These are phyloP conservation scores for Aspergillus felis DNA, from an alignment of 2,329 filamentous ascomycete genomes.

Conservation along the genomic window DNA sequence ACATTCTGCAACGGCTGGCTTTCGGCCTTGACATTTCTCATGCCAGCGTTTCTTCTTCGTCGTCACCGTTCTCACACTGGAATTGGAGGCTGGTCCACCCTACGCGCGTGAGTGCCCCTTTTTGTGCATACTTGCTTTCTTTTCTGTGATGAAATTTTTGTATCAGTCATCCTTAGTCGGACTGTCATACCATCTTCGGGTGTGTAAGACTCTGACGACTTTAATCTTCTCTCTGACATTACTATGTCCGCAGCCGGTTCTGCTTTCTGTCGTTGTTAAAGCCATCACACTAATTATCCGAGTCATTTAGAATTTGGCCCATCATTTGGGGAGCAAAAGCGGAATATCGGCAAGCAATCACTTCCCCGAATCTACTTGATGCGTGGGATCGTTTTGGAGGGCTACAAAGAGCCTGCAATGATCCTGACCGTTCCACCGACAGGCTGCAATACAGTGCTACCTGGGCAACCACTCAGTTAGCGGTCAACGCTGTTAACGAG, in stretches of 20 bases:
- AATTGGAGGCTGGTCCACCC: not conserved
- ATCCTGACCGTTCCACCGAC: not conserved
- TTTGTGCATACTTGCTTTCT: constrained; percentile 3
- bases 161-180: constrained; percentile 98
- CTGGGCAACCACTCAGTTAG: constrained; percentile 27
- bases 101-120: constrained; percentile 10
- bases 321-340: not conserved
- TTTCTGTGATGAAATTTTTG: constrained; percentile 74
- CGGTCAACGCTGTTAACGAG: constrained; percentile 52
- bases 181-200: constrained; percentile 47
- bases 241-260: not conserved
- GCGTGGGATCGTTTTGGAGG: too few species aligned
- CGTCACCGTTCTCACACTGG: too few species aligned
- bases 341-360: not conserved
- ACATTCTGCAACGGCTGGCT: not conserved
- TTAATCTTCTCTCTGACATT: constrained; percentile 46
- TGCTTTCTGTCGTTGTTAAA: not conserved
- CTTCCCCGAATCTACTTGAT: too few species aligned
- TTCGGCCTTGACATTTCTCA: not conserved
- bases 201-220: constrained; percentile 42
- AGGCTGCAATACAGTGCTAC: not conserved
- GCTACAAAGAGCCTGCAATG: not conserved
- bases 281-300: not conserved
- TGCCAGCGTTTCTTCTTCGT: not conserved
- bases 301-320: not conserved